Base-by-base conservation (phyloP, 2,329 filamentous ascomycete genomes). In the Exophiala aquamarina region DNA sequence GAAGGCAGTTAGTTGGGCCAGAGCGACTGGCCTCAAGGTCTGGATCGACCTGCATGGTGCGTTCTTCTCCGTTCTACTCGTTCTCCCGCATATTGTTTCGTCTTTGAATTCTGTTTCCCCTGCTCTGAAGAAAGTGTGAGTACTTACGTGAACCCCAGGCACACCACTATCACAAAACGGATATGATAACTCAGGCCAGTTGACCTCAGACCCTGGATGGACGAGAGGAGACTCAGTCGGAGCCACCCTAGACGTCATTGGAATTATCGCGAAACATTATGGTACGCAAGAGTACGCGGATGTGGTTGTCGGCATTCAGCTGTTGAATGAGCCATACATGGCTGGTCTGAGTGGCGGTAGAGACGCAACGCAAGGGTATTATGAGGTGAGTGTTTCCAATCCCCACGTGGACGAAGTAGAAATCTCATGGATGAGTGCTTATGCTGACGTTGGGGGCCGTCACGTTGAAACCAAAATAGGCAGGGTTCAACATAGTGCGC, bases 1-100 rank as follows among this genome's bases (percentile, higher is more conserved):
- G 48, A 60, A 74, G 51, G 77, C 81, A 18, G 70, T 84, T 45
- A 64, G 68, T 50, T 83, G 83, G 78, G 84, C 83, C 9, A 66
- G 74, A 48, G 66, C 62, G 35, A 71, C 76, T 35, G 77, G 78
- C 3, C 62, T 87, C 39, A 83, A 83, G 59, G 79, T 86, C 33
- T 76, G 84, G 66, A 74, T 87, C 57, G 84, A 87, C 61, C 66
- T 87, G 17, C 84, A 87, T 59, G 83, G 78, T 80, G 63, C 63
- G 74, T 68, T 31, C 15, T n/a, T n/a, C n/a, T n/a, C n/a, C n/a
- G n/a, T n/a, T n/a, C n/a, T n/a, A n/a, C n/a, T n/a, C n/a, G n/a
- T n/a, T n/a, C n/a, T n/a, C n/a, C n/a, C n/a, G n/a, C n/a, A n/a
- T n/a, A n/a, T n/a, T n/a, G n/a, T n/a, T n/a, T n/a, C n/a, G n/a